Percentiles rank a stretch among this genome's conserved stretches.
phyloP scores from a whole-genome alignment of 805 yeast species.

The Kluyveromyces siamensis region DNA sequence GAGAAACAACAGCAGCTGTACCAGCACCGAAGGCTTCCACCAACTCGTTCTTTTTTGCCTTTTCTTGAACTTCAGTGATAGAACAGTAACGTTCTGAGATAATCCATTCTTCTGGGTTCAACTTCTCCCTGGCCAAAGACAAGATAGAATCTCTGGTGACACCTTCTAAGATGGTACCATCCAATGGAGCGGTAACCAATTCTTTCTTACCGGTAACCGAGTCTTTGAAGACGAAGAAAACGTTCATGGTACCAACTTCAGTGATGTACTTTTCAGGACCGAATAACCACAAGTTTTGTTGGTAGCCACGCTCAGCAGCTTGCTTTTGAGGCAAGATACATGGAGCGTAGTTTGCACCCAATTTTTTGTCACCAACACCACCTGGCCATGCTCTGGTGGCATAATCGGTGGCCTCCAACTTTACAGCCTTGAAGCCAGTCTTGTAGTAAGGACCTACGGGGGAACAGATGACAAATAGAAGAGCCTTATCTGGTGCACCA shows the following conservation, averaged over 20 bases:
- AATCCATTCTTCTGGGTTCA: slow-evolving; percentile 71
- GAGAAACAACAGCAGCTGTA: slow-evolving; percentile 95
- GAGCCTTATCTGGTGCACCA: slow-evolving; percentile 68
- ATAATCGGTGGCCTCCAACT: slow-evolving; percentile 87
- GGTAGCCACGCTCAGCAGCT: slow-evolving; percentile 88
- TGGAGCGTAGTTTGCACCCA: slow-evolving; percentile 98
- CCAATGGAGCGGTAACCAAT: slow-evolving; percentile 91
- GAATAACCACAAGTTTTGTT: slow-evolving; percentile 93
- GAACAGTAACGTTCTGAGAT: slow-evolving; percentile 77
- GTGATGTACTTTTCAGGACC: slow-evolving; percentile 83
- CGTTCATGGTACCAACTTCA: slow-evolving; percentile 98
- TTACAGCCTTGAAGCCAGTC: slow-evolving; percentile 93
- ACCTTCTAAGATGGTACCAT: slow-evolving; percentile 95
- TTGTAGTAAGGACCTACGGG: slow-evolving; percentile 97
- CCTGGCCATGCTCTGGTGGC: slow-evolving; percentile 99
- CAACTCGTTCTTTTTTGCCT: slow-evolving; percentile 70
- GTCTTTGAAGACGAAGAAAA: slow-evolving; percentile 75
- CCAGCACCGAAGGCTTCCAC: slow-evolving; percentile 96
- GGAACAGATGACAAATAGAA: slow-evolving; percentile 78
- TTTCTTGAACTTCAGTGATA: slow-evolving; percentile 70
- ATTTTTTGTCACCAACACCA: slow-evolving; percentile 91
- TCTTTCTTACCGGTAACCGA: slow-evolving; percentile 76
- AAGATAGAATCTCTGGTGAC: slow-evolving; percentile 89
- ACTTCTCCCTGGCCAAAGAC: slow-evolving; percentile 63
- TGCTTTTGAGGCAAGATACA: slow-evolving; percentile 83